Evolutionary conservation across 176 grass and related monocot genomes (phyloP).

Genomic region (Hordeum marinum): DNA sequence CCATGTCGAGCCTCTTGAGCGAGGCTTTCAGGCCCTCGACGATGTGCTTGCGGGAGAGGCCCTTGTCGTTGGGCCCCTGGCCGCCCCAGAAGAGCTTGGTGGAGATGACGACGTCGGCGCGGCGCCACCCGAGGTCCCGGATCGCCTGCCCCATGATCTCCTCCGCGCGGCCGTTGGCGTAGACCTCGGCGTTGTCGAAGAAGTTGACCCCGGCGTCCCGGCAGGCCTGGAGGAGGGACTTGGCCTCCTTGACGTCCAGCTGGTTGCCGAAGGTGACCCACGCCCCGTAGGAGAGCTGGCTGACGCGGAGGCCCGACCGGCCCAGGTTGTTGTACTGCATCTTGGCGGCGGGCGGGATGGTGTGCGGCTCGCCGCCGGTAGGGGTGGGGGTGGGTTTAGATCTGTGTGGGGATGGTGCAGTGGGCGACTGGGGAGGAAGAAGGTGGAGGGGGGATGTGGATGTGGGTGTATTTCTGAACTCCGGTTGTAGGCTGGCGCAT

Average conservation of each 20-base stretch:
- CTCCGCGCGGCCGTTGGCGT: conserved; percentile 91
- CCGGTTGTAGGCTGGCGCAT: neutral
- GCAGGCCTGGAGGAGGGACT: conserved; percentile 75
- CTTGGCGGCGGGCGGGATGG: neutral
- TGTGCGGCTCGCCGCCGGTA: neutral
- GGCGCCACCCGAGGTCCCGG: conserved; percentile 90
- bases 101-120: conserved; percentile 87
- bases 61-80: conserved; percentile 93
- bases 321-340: conserved; percentile 99
- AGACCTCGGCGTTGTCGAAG: conserved; percentile 99
- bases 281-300: conserved; percentile 82
- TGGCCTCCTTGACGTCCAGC: conserved; percentile 95
- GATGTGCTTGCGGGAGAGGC: conserved; percentile 92
- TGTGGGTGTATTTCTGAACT: neutral
- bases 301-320: conserved; percentile 79
- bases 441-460: neutral
- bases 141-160: conserved; percentile 99
- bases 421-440: neutral
- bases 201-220: conserved; percentile 93
- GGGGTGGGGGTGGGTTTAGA: neutral
- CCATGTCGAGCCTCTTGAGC: conserved; percentile 75
- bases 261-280: conserved; percentile 99
- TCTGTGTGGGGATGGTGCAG: neutral
- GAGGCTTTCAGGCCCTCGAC: conserved; percentile 75
- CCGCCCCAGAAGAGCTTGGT: conserved; percentile 99